Evolutionary conservation across 768 basidiomycete species (phyloP).

Genomic region (Psilocybe azurescens): DNA sequence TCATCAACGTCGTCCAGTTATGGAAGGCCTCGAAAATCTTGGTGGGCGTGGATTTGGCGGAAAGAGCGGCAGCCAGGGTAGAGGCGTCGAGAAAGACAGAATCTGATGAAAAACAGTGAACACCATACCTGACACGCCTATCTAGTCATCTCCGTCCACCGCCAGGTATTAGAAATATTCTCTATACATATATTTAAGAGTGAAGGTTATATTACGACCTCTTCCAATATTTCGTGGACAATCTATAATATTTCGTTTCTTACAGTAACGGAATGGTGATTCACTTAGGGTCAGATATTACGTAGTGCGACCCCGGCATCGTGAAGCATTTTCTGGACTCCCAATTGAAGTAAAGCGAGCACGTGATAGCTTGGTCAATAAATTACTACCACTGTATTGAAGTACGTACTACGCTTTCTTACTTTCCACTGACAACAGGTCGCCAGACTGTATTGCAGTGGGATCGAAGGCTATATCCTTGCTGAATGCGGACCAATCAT

Average conservation of each 20-base stretch:
- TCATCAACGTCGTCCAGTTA: slow-evolving; percentile 94
- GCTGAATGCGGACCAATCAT: slow-evolving; percentile 45
- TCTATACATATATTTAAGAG: slow-evolving; percentile 15
- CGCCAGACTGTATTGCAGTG: not conserved
- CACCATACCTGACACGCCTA: slow-evolving; percentile 6
- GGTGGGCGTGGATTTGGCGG: slow-evolving; percentile 91
- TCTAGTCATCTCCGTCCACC: not conserved
- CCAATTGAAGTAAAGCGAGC: not conserved
- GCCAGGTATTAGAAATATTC: not conserved
- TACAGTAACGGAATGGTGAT: too few species aligned
- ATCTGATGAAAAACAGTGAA: slow-evolving; percentile 14
- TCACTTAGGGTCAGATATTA: too few species aligned
- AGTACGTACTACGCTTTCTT: not conserved
- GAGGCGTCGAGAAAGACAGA: slow-evolving; percentile 25
- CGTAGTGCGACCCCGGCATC: too few species aligned
- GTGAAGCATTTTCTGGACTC: too few species aligned
- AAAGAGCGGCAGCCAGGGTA: slow-evolving; percentile 69
- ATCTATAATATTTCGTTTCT: slow-evolving; percentile 9
- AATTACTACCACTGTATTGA: not conserved
- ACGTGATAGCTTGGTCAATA: slow-evolving; percentile 3
- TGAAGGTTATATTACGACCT: slow-evolving; percentile 6
- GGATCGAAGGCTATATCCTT: not conserved
- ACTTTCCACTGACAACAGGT: not conserved
- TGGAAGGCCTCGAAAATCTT: slow-evolving; percentile 98
- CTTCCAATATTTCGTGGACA: slow-evolving; percentile 11